Evolutionary conservation across 108 stramenopile genomes (phyloP), one percentile per base, ranked within the genome.

Genomic region (Aurantiochytrium sp.): DNA sequence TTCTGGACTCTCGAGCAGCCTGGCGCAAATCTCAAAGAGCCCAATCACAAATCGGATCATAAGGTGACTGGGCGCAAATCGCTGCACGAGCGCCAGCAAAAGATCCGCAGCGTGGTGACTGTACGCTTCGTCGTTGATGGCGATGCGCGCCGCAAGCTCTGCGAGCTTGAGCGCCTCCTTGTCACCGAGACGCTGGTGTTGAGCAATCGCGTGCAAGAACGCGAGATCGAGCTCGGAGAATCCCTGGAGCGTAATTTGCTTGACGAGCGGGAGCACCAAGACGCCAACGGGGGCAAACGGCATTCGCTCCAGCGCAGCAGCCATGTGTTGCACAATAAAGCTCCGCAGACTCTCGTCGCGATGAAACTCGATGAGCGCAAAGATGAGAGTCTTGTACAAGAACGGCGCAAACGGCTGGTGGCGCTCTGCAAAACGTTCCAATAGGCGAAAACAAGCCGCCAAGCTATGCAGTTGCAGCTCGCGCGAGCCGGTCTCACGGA

Each of bases 341-440:
- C 28, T 53, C 0, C 76, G 76, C 45, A 53, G 4, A 6, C 18
- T 12, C 51, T 83, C 76, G 28, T 83, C 49, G 14, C 49, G 12
- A 35, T 83, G 76, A 23, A 83, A 83, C 28, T 83, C 76, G 1
- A 83, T 83, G 51, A 83, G 76, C 10, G 76, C 45, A 35, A 83
- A 83, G 51, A 83, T 83, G 51, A 83, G 45, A 43, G 76, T 83
- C 76, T 83, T 83, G 76, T 83, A 83, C n/a, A 83, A 45, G 23
- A 53, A 83, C 1, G 76, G 76, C 49, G 76, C 76, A 53, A 83
- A 83, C 14, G 76, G 76, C 51, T 83, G 10, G 76, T 83, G 76
- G 3, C 25, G 45, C 19, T 83, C 51, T 83, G 76, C 76, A 53
- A 83, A 83, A 6, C 45, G 49, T 23, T 83, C 49, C 12, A 83